These are phyloP conservation scores for Flaveria trinervia DNA, from an alignment of 129 eudicot species.

Conservation along the genomic window DNA sequence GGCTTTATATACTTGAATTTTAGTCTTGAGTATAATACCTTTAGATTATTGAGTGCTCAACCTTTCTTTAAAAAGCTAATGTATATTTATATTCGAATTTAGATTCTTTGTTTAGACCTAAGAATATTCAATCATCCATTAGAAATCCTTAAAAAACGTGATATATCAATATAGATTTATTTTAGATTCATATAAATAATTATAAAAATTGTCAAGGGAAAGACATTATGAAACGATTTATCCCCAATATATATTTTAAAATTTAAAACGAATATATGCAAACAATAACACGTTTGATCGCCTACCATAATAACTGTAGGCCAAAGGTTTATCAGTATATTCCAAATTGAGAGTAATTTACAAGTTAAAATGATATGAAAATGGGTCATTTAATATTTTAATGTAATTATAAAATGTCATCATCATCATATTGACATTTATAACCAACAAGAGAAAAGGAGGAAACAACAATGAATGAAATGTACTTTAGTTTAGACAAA, in stretches of 20 bases:
- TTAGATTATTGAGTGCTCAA: no score
- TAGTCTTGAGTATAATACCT: no score
- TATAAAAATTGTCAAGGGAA: no score
- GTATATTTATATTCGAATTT: no score
- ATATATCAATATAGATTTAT: no score
- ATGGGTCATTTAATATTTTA: neutral
- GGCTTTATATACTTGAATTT: no score
- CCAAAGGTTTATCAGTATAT: neutral
- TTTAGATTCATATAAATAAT: no score
- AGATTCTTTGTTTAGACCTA: no score
- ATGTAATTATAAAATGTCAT: conserved; percentile 7
- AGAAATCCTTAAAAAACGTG: no score
- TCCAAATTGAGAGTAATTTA: conserved; percentile 9
- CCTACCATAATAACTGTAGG: neutral
- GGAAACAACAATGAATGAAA: conserved; percentile 24
- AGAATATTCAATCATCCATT: no score
- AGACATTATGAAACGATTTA: neutral
- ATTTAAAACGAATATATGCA: neutral
- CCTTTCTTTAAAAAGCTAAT: no score
- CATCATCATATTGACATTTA: conserved; percentile 24
- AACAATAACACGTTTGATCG: neutral
- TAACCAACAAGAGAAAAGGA: neutral
- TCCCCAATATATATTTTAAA: neutral
- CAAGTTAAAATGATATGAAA: conserved; percentile 25
- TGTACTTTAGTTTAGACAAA: conserved; percentile 21